Evolutionary conservation across 805 yeast genomes (phyloP), one percentile per base, ranked within the genome.

Genomic region (Saccharomycopsis olivae): DNA sequence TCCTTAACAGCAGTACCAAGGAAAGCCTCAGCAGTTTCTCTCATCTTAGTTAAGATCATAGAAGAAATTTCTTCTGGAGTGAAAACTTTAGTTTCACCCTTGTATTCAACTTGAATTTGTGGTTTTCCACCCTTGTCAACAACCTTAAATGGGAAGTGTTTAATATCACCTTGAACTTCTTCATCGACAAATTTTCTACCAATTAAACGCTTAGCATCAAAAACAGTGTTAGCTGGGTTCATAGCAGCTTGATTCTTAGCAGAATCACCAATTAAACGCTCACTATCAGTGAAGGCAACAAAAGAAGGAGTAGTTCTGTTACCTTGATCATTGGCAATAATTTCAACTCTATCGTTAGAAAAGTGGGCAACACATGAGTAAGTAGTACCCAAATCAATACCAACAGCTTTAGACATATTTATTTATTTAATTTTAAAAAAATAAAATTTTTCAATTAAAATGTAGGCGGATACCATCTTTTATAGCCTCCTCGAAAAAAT

Each of bases 261-360:
- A 52, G 96, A 89, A 63, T 86, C 96, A 68, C 96, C 96, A 57
- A 86, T 84, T 56, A 86, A 71, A 68, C 96, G 78, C 71, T 87
- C 96, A 41, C 82, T 75, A 52, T 82, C 92, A 40, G 95, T 84
- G 71, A 87, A 87, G 32, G 95, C 95, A 42, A 88, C 96, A 61
- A 81, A 88, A 24, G 96, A 88, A 43, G 96, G 96, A 43, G 96
- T 88, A 46, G 88, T 87, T 74, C 96, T 85, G 76, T 87, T 87
- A 78, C 96, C 96, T 72, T 87, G 96, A 65, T 88, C 96, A 62
- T 87, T 87, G 57, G 96, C 95, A 60, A 87, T 83, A 64, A 87
- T 88, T 67, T 88, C 96, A 39, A 88, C 96, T 60, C 83, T 73
- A 53, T 89, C 94, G 59, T 83, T 83, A 55, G 86, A 71, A 71